phyloP scores from a whole-genome alignment of 108 stramenopile genomes.

The Cyclotella atomus region DNA sequence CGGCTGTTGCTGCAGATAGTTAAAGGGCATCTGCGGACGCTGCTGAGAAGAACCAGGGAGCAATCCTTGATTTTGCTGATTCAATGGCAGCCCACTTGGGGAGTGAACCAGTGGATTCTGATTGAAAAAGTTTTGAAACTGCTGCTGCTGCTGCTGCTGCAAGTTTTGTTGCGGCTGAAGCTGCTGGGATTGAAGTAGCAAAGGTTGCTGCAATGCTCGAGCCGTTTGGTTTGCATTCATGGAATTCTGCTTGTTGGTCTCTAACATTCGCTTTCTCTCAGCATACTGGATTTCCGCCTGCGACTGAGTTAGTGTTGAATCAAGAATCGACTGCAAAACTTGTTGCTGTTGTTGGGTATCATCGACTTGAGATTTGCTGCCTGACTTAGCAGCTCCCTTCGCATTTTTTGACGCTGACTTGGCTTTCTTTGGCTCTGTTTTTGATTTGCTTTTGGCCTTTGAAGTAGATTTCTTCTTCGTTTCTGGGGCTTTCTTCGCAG shows the following conservation, averaged over 20 bases:
- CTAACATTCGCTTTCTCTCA: neutral
- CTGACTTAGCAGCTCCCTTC: neutral
- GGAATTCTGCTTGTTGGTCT: neutral
- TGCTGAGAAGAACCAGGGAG: neutral
- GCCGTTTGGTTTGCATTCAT: neutral
- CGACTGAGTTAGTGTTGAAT: neutral
- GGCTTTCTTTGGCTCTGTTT: neutral
- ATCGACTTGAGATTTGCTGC: neutral
- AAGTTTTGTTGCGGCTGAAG: slow-evolving; percentile 19
- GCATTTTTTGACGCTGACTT: neutral
- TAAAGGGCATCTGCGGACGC: neutral
- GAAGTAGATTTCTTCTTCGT: neutral
- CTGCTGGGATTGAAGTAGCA: neutral
- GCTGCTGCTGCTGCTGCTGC: slow-evolving; percentile 24
- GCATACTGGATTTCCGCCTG: neutral
- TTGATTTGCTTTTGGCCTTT: neutral
- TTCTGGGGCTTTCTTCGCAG: neutral
- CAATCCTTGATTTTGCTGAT: neutral
- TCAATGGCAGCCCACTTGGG: neutral
- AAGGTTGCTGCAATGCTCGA: neutral
- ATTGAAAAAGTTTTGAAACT: neutral
- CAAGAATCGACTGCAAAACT: neutral
- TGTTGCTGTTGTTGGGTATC: neutral
- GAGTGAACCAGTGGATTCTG: neutral
- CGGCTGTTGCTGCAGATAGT: neutral